These are phyloP conservation scores for Lactifluus subvellereus DNA, from an alignment of 768 basidiomycete species.

Conservation along the genomic window DNA sequence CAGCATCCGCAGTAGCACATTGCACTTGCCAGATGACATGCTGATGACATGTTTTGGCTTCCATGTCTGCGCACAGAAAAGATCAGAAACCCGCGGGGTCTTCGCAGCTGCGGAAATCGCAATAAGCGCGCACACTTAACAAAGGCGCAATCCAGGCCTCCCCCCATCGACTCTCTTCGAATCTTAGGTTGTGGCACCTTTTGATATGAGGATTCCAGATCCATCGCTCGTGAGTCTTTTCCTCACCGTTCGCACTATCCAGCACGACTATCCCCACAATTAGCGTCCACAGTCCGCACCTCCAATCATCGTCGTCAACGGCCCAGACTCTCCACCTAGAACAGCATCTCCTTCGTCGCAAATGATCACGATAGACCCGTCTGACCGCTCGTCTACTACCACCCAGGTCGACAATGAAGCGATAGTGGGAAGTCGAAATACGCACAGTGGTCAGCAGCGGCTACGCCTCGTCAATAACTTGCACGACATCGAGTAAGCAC, in stretches of 20 bases:
- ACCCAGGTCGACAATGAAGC: constrained; percentile 6
- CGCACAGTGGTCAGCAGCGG: not conserved
- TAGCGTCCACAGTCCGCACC: not conserved
- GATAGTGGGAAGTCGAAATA: not conserved
- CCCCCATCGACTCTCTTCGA: not conserved
- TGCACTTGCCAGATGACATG: no score
- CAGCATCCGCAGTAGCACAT: constrained; percentile 6
- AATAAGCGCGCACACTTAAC: constrained; percentile 10
- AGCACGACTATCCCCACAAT: not conserved
- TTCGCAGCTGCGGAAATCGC: constrained; percentile 1
- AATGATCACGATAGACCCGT: not conserved
- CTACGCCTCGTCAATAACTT: constrained; percentile 2
- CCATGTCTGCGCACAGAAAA: not conserved
- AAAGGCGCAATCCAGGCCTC: not conserved
- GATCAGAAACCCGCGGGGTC: not conserved
- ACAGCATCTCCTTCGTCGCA: not conserved
- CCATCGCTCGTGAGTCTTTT: not conserved
- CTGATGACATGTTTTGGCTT: not conserved
- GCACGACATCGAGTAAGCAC: constrained; percentile 14
- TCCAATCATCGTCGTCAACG: not conserved
- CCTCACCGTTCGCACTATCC: not conserved
- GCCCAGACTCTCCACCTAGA: not conserved
- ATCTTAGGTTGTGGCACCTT: constrained; percentile 10
- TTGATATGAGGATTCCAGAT: not conserved
- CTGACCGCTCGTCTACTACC: not conserved